phyloP scores from a whole-genome alignment of 306 rosid genomes.

The Cicer cuneatum region DNA sequence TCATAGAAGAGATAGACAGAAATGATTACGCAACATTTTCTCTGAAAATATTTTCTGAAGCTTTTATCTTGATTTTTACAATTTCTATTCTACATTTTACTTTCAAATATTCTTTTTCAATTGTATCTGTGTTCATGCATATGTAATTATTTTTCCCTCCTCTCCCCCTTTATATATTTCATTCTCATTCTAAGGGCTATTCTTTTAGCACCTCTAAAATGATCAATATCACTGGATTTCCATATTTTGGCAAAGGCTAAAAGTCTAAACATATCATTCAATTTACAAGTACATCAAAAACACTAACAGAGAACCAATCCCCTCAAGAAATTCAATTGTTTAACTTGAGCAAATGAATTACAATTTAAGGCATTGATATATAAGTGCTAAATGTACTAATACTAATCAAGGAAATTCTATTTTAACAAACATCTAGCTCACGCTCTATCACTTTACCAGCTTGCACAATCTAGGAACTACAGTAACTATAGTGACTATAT shows the following conservation, averaged over 20 bases:
- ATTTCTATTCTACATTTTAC: background rate
- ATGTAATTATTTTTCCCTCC: slow-evolving; percentile 18
- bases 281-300: slow-evolving; percentile 6
- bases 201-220: background rate
- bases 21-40: background rate
- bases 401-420: background rate
- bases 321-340: background rate
- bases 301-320: background rate
- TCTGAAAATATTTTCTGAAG: background rate
- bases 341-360: background rate
- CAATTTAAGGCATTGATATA: slow-evolving; percentile 1
- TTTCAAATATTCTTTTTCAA: slow-evolving; percentile 13
- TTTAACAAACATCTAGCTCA: background rate
- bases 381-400: background rate
- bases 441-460: slow-evolving; percentile 4
- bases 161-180: background rate
- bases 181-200: slow-evolving; percentile 14
- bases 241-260: background rate
- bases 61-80: background rate
- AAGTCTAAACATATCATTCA: slow-evolving; percentile 5
- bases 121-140: slow-evolving; percentile 15
- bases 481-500: background rate
- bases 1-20: background rate
- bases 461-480: background rate
- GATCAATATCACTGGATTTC: background rate